These are phyloP conservation scores for Pestalotiopsis sp. DNA, from an alignment of 2,329 filamentous ascomycete species.

Conservation along the genomic window DNA sequence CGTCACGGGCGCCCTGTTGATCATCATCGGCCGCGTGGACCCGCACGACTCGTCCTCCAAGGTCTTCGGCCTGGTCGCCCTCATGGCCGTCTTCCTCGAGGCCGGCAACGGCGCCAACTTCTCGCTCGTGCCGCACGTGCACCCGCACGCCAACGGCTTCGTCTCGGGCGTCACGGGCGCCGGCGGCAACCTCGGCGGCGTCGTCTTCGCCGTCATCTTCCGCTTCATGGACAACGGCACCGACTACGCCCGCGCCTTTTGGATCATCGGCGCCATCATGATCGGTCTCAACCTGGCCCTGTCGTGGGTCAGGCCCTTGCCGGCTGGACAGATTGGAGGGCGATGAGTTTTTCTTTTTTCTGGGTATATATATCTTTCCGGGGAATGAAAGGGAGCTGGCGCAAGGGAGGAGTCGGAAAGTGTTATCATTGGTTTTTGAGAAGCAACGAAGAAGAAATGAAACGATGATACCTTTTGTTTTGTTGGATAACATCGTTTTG, in stretches of 20 bases:
- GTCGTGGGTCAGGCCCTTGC: constrained; percentile 56
- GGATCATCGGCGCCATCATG: constrained; percentile 80
- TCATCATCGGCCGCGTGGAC: constrained; percentile 67
- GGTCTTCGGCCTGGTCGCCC: constrained; percentile 75
- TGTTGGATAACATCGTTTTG: not conserved
- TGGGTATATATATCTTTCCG: not conserved
- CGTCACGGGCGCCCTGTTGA: constrained; percentile 59
- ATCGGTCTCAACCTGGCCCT: constrained; percentile 71
- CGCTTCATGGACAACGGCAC: constrained; percentile 66
- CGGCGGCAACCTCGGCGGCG: constrained; percentile 80
- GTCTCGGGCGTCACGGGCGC: constrained; percentile 81
- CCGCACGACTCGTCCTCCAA: constrained; percentile 60
- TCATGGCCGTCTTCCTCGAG: constrained; percentile 81
- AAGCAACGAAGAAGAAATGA: not conserved
- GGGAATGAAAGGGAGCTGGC: not conserved
- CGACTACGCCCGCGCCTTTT: constrained; percentile 71
- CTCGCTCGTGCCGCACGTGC: constrained; percentile 83
- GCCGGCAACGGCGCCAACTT: constrained; percentile 87
- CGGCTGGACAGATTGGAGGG: constrained; percentile 54
- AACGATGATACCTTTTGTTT: constrained; percentile 6
- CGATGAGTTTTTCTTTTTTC: constrained; percentile 27
- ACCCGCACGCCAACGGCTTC: constrained; percentile 77
- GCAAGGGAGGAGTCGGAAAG: not conserved
- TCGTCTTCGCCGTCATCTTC: constrained; percentile 84
- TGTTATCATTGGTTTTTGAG: not conserved